Base-by-base conservation (phyloP, 2,329 filamentous ascomycete species). In the Lomentospora prolificans region DNA sequence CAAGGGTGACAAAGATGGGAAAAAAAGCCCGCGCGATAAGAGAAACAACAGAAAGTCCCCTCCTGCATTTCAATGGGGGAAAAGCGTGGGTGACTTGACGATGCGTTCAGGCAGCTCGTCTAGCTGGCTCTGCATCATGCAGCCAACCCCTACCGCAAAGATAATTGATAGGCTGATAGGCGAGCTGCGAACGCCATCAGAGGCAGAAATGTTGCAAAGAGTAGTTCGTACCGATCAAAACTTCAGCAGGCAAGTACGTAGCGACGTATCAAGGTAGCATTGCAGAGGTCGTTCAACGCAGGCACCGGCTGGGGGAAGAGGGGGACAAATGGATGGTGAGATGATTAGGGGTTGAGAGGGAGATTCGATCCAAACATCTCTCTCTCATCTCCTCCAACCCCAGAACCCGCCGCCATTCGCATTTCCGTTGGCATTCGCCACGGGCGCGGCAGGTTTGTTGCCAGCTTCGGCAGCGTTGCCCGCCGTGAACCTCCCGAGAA, bases 371-470 rank as follows among this genome's bases (percentile, higher is more conserved):
- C 4, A 46, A n/a, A 8, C 8, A 46, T 8, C 19, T 19, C 4
- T 6, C 28, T 48, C 39, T 69, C 62, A 76, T 62, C 72, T 69
- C 54, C 76, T 68, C 78, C 78, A 81, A 10, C 77, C 78, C 76
- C 80, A 84, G 64, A 84, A 84, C 2, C 79, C 74, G 27, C 77
- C 77, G 36, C 68, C 68, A 30, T 65, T 65, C 24, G 63, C 58
- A 19, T 66, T 61, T 2, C 61, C 61, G 22, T 33, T 46, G 39
- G 7, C 39, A 17, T 55, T 51, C 28, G 56, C 44, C 50, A 53
- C 59, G 12, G 61, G 64, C 59, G 63, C n/a, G 28, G 12, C 17
- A 14, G 46, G 14, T 33, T 62, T 58, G 58, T 56, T 19, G 61
- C 57, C 24, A 59, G 57, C 50, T 62, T 58, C 48, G 5, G 61